Conservation (phyloP, 805 yeast species). For the Kazachstania africana region DNA sequence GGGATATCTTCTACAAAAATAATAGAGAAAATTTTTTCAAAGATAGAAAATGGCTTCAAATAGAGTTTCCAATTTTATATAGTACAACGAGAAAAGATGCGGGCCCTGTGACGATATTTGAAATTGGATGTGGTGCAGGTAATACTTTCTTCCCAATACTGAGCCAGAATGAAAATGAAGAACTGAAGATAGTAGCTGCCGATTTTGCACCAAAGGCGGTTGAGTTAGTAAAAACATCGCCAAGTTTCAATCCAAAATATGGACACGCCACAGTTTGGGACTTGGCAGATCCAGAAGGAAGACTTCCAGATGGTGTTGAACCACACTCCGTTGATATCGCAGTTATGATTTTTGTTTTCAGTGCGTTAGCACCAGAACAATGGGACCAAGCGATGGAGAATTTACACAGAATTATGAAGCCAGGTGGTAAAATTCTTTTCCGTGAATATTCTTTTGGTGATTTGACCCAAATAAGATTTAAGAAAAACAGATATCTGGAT, state of each 20-base stretch:
- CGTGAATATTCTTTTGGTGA: constrained; percentile 95
- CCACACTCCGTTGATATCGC: constrained; percentile 78
- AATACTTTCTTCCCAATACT: constrained; percentile 90
- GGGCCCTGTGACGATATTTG: constrained; percentile 66
- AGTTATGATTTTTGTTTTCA: constrained; percentile 89
- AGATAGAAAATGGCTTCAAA: constrained; percentile 90
- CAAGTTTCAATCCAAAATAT: constrained; percentile 42
- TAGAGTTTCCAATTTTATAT: constrained; percentile 82
- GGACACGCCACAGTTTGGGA: constrained; percentile 94
- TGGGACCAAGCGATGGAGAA: constrained; percentile 77
- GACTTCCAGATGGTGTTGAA: constrained; percentile 74
- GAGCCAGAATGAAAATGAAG: constrained; percentile 69
- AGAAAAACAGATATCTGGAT: constrained; percentile 72
- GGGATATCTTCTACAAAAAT: constrained; percentile 90
- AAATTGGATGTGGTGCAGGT: constrained; percentile 98
- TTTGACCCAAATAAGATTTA: constrained; percentile 88
- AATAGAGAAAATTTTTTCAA: constrained; percentile 91
- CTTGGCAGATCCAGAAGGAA: constrained; percentile 61
- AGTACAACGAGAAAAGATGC: constrained; percentile 63
- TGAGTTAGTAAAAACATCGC: constrained; percentile 61
- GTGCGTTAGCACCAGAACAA: constrained; percentile 84
- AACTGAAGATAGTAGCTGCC: constrained; percentile 65
- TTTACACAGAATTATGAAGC: constrained; percentile 62
- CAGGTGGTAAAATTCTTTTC: constrained; percentile 83
- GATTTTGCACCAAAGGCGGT: constrained; percentile 89